Evolutionary conservation across 2,329 filamentous ascomycete species (phyloP).

Genomic region (Anthostomella pinea): DNA sequence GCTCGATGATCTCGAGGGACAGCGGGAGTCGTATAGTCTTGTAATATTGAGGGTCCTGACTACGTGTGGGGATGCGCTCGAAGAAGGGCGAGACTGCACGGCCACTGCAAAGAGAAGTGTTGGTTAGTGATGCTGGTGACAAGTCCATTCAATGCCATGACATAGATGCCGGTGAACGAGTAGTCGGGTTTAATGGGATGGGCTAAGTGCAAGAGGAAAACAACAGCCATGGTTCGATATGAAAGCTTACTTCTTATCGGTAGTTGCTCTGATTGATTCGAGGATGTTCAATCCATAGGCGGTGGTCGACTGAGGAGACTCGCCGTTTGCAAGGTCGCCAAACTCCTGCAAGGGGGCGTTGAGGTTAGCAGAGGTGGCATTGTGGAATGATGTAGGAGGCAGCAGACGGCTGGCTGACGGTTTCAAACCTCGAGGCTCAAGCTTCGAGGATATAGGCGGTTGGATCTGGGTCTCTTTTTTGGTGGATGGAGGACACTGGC

Average conservation of each 20-base stretch:
- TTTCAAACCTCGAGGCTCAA: slow-evolving; percentile 13
- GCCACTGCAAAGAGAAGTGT: slow-evolving; percentile 48
- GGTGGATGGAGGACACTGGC: slow-evolving; percentile 13
- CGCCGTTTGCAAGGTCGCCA: slow-evolving; percentile 50
- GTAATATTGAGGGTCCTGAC: slow-evolving; percentile 72
- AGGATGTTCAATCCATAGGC: slow-evolving; percentile 71
- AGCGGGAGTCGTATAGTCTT: slow-evolving; percentile 73
- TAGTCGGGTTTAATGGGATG: not conserved
- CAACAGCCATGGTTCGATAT: no score
- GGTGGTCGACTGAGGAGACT: slow-evolving; percentile 67
- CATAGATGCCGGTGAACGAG: not conserved
- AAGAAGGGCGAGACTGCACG: slow-evolving; percentile 74
- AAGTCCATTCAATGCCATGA: not conserved
- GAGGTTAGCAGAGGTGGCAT: not conserved
- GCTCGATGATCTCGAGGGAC: slow-evolving; percentile 73
- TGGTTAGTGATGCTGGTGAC: slow-evolving; percentile 19
- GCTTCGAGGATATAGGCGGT: slow-evolving; percentile 1
- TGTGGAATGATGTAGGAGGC: not conserved
- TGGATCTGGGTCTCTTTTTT: not conserved
- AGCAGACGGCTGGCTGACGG: slow-evolving; percentile 1
- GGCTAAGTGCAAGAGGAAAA: not conserved
- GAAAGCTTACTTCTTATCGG: slow-evolving; percentile 82
- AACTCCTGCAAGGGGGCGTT: slow-evolving; percentile 35
- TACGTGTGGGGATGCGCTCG: slow-evolving; percentile 64
- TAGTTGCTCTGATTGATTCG: slow-evolving; percentile 70